Conservation (phyloP, 108 stramenopile species). For the Nitzschia palea region DNA sequence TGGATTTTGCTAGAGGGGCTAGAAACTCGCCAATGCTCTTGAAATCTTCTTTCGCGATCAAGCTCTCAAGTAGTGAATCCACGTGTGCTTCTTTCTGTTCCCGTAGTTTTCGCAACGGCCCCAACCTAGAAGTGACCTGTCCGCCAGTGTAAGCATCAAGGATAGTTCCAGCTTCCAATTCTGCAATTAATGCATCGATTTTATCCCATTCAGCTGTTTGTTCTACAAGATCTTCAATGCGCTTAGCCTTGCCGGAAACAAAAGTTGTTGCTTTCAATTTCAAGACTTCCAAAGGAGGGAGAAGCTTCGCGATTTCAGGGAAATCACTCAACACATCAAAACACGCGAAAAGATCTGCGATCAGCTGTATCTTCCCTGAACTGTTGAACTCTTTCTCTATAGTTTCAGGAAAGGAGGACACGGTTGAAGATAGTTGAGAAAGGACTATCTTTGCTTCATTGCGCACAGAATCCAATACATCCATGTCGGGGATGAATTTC, state of each 20-base stretch:
- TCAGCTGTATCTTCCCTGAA: background rate
- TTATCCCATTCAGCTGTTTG: conserved; percentile 47
- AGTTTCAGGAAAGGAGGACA: background rate
- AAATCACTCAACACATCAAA: background rate
- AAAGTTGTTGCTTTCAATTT: conserved; percentile 21
- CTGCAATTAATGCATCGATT: conserved; percentile 32
- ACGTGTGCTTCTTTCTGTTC: conserved; percentile 46
- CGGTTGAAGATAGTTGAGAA: background rate
- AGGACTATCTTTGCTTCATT: background rate
- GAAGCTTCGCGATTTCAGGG: background rate
- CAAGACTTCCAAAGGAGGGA: conserved; percentile 9
- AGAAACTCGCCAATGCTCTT: conserved; percentile 43
- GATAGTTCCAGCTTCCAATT: conserved; percentile 30
- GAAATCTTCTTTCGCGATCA: conserved; percentile 46
- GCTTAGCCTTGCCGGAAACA: conserved; percentile 28
- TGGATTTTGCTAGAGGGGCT: conserved; percentile 36
- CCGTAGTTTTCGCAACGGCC: conserved; percentile 34
- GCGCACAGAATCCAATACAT: background rate
- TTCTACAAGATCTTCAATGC: conserved; percentile 36
- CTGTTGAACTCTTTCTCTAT: conserved; percentile 3
- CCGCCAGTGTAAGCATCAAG: conserved; percentile 37
- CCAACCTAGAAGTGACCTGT: conserved; percentile 32
- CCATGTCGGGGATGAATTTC: background rate
- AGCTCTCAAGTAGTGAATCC: conserved; percentile 29
- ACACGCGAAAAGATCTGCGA: background rate